A percentile compares a stretch with the other conserved stretches of the same genome.
phyloP scores from a whole-genome alignment of 176 grass and related monocot genomes.

The Zizania latifolia region DNA sequence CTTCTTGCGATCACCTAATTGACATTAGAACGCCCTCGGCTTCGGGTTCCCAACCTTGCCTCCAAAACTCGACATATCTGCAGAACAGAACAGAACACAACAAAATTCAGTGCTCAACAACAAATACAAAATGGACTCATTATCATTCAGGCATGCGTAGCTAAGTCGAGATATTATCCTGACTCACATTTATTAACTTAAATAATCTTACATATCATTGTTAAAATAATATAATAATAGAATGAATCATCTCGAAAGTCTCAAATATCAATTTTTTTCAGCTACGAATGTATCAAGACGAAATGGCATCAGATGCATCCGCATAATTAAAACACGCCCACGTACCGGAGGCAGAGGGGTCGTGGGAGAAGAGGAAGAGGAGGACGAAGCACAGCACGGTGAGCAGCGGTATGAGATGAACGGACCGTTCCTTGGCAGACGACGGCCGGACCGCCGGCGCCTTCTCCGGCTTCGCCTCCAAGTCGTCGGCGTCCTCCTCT shows the following conservation, averaged over 20 bases:
- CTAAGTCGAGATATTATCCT: background rate
- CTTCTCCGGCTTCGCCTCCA: conserved; percentile 48
- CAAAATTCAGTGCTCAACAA: background rate
- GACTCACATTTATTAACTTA: too few relatives aligned
- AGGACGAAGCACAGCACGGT: conserved; percentile 33
- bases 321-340: too few relatives aligned
- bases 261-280: too few relatives aligned
- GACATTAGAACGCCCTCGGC: conserved; percentile 17
- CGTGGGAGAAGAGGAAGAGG: conserved; percentile 46
- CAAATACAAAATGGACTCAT: background rate
- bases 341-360: conserved; percentile 17
- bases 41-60: conserved; percentile 11
- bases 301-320: background rate
- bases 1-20: background rate
- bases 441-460: background rate
- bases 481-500: conserved; percentile 13
- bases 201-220: too few relatives aligned
- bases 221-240: too few relatives aligned
- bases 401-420: conserved; percentile 43
- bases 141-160: background rate
- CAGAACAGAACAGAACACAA: background rate
- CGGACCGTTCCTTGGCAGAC: conserved; percentile 9
- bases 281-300: background rate
- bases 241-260: too few relatives aligned
- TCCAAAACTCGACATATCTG: conserved; percentile 33